Percentiles rank a stretch among this genome's conserved stretches.
Conservation (phyloP, 805 yeast species). For the Alloascoidea africana region DNA sequence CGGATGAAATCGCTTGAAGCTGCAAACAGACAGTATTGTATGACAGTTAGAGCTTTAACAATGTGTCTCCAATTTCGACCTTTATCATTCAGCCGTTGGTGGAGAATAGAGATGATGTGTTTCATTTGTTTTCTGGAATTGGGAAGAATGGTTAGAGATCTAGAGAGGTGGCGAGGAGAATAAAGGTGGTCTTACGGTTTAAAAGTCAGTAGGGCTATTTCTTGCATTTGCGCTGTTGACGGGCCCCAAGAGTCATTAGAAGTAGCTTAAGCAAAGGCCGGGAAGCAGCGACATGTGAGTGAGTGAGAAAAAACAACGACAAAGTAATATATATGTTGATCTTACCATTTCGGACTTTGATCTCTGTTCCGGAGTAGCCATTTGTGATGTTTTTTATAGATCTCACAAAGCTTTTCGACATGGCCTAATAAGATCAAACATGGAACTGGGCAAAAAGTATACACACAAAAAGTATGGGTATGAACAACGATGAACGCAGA, state of each 20-base stretch:
- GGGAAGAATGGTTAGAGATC: conserved; percentile 5
- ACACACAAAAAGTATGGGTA: too few species aligned
- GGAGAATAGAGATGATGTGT: conserved; percentile 84
- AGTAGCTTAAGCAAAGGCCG: conserved; percentile 39
- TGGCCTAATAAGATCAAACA: conserved; percentile 14
- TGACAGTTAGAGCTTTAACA: conserved; percentile 73
- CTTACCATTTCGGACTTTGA: conserved; percentile 61
- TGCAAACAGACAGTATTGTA: conserved; percentile 70
- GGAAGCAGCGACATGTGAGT: neutral
- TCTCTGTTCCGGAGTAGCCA: conserved; percentile 79
- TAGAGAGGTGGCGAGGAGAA: conserved; percentile 9
- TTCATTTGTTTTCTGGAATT: conserved; percentile 58
- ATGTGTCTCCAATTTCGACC: conserved; percentile 97
- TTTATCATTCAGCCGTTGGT: conserved; percentile 82
- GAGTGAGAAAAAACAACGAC: neutral
- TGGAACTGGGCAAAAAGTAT: neutral
- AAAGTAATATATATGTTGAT: neutral
- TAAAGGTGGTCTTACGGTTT: conserved; percentile 23
- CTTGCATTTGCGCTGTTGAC: conserved; percentile 68
- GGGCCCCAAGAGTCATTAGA: conserved; percentile 82
- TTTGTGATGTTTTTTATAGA: conserved; percentile 78
- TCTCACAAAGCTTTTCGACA: conserved; percentile 71
- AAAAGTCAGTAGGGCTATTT: conserved; percentile 59
- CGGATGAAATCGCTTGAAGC: conserved; percentile 83
- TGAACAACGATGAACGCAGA: neutral